These are phyloP conservation scores for Alternaria burnsii DNA, from an alignment of 2,329 filamentous ascomycete species.

Conservation along the genomic window DNA sequence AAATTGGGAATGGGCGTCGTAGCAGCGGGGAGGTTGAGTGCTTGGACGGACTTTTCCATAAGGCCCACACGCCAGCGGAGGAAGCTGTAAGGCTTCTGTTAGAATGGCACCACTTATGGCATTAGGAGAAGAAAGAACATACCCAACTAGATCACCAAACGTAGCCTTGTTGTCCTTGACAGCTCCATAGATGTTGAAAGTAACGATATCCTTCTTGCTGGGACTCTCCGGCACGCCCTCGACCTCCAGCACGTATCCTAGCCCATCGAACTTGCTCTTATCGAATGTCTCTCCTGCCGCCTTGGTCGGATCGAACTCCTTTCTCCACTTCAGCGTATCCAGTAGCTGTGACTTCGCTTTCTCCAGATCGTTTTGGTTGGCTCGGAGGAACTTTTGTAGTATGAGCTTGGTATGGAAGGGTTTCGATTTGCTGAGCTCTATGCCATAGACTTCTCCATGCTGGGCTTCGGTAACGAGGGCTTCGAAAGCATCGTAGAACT, in stretches of 20 bases:
- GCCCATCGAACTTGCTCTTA: constrained; percentile 73
- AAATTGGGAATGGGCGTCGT: constrained; percentile 76
- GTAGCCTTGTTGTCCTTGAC: constrained; percentile 82
- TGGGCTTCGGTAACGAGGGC: constrained; percentile 65
- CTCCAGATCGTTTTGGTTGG: constrained; percentile 78
- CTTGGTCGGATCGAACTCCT: constrained; percentile 74
- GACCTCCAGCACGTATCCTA: constrained; percentile 85
- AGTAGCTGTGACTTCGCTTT: constrained; percentile 80
- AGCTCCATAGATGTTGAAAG: constrained; percentile 92
- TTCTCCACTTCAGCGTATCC: constrained; percentile 84
- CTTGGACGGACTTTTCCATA: constrained; percentile 84
- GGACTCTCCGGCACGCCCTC: constrained; percentile 61
- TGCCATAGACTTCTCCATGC: constrained; percentile 87
- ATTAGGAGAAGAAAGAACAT: constrained; percentile 25
- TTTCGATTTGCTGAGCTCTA: constrained; percentile 63
- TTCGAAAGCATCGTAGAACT: constrained; percentile 67
- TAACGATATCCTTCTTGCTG: constrained; percentile 72
- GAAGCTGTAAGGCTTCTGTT: constrained; percentile 67
- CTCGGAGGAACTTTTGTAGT: constrained; percentile 91
- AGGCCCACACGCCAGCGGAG: constrained; percentile 88
- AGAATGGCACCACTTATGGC: neutral
- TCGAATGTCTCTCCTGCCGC: constrained; percentile 70
- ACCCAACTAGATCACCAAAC: constrained; percentile 85
- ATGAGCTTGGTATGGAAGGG: constrained; percentile 83
- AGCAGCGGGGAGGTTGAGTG: constrained; percentile 74